phyloP scores from a whole-genome alignment of 768 basidiomycete genomes.

The Calocera viscosa region DNA sequence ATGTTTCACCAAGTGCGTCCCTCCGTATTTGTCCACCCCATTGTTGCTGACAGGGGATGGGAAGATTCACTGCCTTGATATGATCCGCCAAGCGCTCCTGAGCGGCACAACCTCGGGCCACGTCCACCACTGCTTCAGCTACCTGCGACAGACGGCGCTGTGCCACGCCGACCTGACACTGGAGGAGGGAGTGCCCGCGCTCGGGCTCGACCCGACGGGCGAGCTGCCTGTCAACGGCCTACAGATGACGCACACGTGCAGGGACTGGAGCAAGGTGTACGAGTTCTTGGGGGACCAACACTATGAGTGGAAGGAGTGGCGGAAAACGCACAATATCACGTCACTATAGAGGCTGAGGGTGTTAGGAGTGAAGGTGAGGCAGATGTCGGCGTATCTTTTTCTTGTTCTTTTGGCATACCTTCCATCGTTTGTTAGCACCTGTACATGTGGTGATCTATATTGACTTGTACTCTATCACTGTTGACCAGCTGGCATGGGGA shows the following conservation, averaged over 20 bases:
- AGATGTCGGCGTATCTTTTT: not conserved
- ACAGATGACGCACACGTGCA: slow-evolving; percentile 26
- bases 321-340: not conserved
- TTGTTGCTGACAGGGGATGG: not conserved
- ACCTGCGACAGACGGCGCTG: slow-evolving; percentile 22
- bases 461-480: not conserved
- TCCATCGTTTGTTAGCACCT: not conserved
- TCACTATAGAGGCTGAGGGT: not conserved
- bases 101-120: slow-evolving; percentile 18
- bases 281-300: slow-evolving; percentile 7
- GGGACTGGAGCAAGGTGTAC: slow-evolving; percentile 27
- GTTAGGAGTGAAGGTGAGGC: not conserved
- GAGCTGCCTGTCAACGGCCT: slow-evolving; percentile 12
- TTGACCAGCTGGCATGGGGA: too few species aligned
- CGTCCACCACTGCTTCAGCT: slow-evolving; percentile 23
- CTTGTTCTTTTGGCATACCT: not conserved
- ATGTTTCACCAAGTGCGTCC: slow-evolving; percentile 34
- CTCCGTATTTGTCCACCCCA: not conserved
- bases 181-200: slow-evolving; percentile 15
- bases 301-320: slow-evolving; percentile 13
- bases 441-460: not conserved
- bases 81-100: slow-evolving; percentile 27
- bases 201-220: not conserved
- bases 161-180: slow-evolving; percentile 25
- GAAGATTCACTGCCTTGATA: slow-evolving; percentile 33